phyloP scores from a whole-genome alignment of 2,329 filamentous ascomycete species.

The Penicillium sp. region DNA sequence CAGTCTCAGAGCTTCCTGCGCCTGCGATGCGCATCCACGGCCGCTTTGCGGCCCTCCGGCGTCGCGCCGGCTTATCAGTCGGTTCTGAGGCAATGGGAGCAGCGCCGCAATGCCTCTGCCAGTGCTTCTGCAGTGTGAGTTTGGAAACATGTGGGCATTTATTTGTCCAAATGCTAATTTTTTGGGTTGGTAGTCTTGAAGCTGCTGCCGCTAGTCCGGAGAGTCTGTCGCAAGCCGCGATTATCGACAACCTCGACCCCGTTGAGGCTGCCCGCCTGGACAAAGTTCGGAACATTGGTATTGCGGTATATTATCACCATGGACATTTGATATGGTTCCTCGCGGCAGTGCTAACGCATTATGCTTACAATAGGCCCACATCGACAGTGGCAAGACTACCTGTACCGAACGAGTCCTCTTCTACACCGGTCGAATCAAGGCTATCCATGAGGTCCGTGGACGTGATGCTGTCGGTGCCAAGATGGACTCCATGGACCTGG shows the following conservation, averaged over 20 bases:
- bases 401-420: constrained; percentile 95
- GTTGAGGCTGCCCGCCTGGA: constrained; percentile 76
- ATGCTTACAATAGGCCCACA: constrained; percentile 69
- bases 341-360: constrained; percentile 8
- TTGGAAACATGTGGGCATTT: not conserved
- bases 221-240: constrained; percentile 61
- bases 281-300: constrained; percentile 93
- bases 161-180: constrained; percentile 5
- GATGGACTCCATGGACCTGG: constrained; percentile 99
- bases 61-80: constrained; percentile 38
- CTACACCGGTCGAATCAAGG: constrained; percentile 95
- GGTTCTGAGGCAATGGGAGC: constrained; percentile 44
- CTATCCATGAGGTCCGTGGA: constrained; percentile 89
- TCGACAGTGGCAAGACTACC: constrained; percentile 98
- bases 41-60: constrained; percentile 36
- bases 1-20: constrained; percentile 39
- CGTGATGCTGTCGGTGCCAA: constrained; percentile 96
- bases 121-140: constrained; percentile 49
- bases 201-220: constrained; percentile 60
- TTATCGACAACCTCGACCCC: constrained; percentile 78
- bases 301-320: constrained; percentile 66
- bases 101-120: constrained; percentile 46
- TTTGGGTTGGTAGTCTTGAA: constrained; percentile 49
- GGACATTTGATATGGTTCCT: not conserved
- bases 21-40: constrained; percentile 43